phyloP scores from a whole-genome alignment of 1,139 yeast genomes.

The Candida sp. region DNA sequence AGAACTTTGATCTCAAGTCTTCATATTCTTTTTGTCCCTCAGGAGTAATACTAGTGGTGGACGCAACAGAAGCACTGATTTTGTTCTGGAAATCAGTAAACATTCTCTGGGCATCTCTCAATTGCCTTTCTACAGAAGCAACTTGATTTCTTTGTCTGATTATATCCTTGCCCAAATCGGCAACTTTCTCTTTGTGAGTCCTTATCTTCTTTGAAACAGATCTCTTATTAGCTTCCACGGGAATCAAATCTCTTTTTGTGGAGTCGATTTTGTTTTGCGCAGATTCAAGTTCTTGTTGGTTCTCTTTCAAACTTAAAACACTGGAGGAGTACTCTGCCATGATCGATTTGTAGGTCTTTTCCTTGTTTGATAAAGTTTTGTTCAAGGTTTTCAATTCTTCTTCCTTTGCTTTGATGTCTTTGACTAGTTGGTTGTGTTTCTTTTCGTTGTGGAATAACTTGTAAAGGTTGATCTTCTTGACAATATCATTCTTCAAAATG shows the following conservation, averaged over 20 bases:
- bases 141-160: conserved; percentile 54
- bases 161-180: conserved; percentile 56
- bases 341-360: conserved; percentile 30
- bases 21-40: conserved; percentile 67
- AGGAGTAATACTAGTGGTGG: conserved; percentile 17
- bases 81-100: conserved; percentile 45
- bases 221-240: conserved; percentile 58
- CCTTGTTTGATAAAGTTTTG: conserved; percentile 23
- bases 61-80: conserved; percentile 35
- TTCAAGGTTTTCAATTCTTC: conserved; percentile 33
- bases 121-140: conserved; percentile 47
- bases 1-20: conserved; percentile 56
- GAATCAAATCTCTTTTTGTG: conserved; percentile 54
- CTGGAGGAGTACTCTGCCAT: conserved; percentile 53
- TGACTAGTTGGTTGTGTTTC: conserved; percentile 37
- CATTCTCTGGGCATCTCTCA: conserved; percentile 50
- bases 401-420: conserved; percentile 27
- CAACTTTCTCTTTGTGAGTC: conserved; percentile 54
- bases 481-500: conserved; percentile 48
- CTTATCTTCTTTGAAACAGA: conserved; percentile 51
- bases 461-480: conserved; percentile 60
- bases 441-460: conserved; percentile 69
- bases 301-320: conserved; percentile 44
- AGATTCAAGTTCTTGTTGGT: conserved; percentile 40
- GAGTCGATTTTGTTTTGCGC: conserved; percentile 40